A percentile compares a stretch with the other conserved stretches of the same genome.
These are phyloP conservation scores for Tetrahymena malaccensis DNA, from an alignment of 73 alveolate genomes.

Conservation along the genomic window DNA sequence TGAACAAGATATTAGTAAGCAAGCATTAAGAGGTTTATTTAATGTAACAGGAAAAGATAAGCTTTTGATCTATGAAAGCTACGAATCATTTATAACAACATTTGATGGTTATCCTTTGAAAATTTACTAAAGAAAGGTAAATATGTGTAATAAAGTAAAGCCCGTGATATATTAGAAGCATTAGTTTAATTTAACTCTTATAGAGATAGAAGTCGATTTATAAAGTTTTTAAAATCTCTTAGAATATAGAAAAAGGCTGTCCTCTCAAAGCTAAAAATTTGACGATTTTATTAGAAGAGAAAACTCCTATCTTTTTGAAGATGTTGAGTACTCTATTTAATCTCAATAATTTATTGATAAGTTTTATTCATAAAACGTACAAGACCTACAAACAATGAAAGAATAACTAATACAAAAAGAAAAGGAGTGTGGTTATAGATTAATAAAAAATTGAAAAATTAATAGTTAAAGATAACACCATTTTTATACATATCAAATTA, in stretches of 20 bases:
- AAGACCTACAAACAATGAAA: background rate
- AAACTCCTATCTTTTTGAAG: background rate
- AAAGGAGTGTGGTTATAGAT: background rate
- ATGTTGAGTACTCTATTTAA: background rate
- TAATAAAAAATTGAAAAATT: background rate
- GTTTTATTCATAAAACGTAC: background rate
- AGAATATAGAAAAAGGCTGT: background rate
- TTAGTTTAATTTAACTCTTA: background rate
- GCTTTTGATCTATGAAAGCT: background rate
- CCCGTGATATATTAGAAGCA: background rate
- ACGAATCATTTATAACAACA: background rate
- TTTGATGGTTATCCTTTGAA: background rate
- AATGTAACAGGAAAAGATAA: background rate
- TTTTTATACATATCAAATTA: too few species aligned
- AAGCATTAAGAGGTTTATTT: background rate
- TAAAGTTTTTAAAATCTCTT: background rate
- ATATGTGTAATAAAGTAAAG: background rate
- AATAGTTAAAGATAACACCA: too few species aligned
- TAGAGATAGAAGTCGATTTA: background rate
- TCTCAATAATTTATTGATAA: background rate
- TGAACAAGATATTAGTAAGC: background rate
- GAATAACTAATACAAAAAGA: background rate
- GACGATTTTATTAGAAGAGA: background rate
- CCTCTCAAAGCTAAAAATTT: background rate
- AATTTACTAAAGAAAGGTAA: background rate